Evolutionary conservation across 73 alveolate genomes (phyloP), one percentile per base, ranked within the genome.

Genomic region (Tetrahymena borealis): DNA sequence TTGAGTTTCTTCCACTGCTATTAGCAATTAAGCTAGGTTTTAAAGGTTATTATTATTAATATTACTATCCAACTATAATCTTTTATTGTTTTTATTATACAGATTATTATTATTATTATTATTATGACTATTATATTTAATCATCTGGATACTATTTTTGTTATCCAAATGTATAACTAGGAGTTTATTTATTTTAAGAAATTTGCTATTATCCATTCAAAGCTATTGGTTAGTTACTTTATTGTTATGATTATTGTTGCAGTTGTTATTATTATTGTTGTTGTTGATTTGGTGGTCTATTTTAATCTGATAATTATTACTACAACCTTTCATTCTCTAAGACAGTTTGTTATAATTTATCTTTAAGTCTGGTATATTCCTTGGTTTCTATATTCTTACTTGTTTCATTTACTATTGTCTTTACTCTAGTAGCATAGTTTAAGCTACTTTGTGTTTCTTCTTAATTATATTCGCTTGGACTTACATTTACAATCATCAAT

Each of bases 401-500:
- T 38, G 95, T 90, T 38, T 90, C 94, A 94, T 95, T 95, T 6
- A 39, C 40, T 6, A 95, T 94, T 6, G 43, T 91, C 78, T 93
- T 95, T 9, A 94, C 96, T 90, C 96, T 93, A 10, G 91, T 40
- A 28, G 92, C 96, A 40, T 91, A 91, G 38, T 93, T 33, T 15
- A 85, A 37, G 24, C 94, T 92, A 39, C 94, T 91, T 2, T 92
- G 40, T 1, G 97, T 90, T 42, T 93, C 95, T 32, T 93, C 95
- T 32, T 31, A 33, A 13, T 93, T 79, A 13, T 38, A 38, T 60
- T 79, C 39, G 7, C 98, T 92, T 33, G 99, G 99, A 36, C 99
- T 96, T 20, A 98, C 95, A 37, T 98, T 98, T 31, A 98, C 99
- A 38, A 98, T 95, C 99, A 98, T 97, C 37, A 98, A 94, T n/a